These are phyloP conservation scores for Eucalyptus cladocalyx DNA, from an alignment of 345 rosid species.

Conservation along the genomic window DNA sequence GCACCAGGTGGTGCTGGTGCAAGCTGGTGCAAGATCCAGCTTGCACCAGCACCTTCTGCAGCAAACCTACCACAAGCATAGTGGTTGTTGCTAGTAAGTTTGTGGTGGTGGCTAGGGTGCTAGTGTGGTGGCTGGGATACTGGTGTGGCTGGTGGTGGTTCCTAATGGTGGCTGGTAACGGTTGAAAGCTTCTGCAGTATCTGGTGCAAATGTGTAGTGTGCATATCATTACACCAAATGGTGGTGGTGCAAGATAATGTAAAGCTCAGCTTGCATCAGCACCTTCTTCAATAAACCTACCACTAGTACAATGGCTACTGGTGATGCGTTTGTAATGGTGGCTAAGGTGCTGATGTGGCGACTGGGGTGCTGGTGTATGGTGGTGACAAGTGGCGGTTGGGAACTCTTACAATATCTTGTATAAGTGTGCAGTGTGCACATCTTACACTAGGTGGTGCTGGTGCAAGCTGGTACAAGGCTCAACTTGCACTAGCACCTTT, in stretches of 20 bases:
- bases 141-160: too few relatives aligned
- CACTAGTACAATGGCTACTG: rapidly evolving
- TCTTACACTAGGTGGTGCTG: rapidly evolving
- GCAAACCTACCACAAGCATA: rapidly evolving
- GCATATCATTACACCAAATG: rapidly evolving
- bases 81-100: rapidly evolving
- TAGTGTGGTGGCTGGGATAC: too few relatives aligned
- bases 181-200: rapidly evolving
- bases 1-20: rapidly evolving
- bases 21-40: rapidly evolving
- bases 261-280: rapidly evolving
- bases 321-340: rapidly evolving
- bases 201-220: rapidly evolving
- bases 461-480: too few relatives aligned
- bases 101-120: rapidly evolving
- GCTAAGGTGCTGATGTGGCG: rapidly evolving
- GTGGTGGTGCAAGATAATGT: too few relatives aligned
- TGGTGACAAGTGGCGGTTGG: rapidly evolving
- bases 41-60: too few relatives aligned
- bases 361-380: rapidly evolving
- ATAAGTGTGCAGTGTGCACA: too few relatives aligned
- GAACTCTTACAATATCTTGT: rapidly evolving
- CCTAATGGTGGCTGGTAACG: rapidly evolving
- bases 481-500: too few relatives aligned
- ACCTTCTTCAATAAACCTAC: too few relatives aligned